Evolutionary conservation across 208 protist species (phyloP), one percentile per base, ranked within the genome.

Genomic region (Trypanosoma conorhini): DNA sequence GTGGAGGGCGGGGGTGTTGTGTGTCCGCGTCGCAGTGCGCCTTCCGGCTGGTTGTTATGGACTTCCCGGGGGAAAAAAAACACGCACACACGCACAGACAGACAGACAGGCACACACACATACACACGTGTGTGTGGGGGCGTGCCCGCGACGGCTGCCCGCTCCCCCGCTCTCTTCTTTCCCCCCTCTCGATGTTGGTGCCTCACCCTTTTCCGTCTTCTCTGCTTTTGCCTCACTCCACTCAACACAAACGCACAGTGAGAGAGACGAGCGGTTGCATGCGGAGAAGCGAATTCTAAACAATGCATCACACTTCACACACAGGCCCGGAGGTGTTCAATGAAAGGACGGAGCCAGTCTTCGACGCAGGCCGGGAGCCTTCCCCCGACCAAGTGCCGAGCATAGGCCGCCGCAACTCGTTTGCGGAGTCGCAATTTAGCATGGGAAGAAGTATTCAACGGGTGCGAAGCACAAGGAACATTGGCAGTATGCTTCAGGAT

Each of bases 211-310:
- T 9, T 38, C 19, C 19, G 22, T 24, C 9, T 19, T 24, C 7
- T 19, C 9, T 54, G 50, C 50, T 24, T 24, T 26, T 54, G 12
- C 50, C 3, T 54, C 50, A 54, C 50, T 24, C n/a, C 12, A 7
- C 7, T 38, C 33, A 38, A 24, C 33, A 24, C 28, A 51, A 7
- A 62, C 58, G 68, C 57, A 73, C 38, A 73, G 33, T 38, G 33
- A 38, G 33, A 38, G 33, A 1, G 1, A 31, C 17, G 56, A 60
- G 56, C 1, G 12, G 15, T 28, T 13, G 26, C 10, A 31, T 33
- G 30, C 28, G 30, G 19, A 40, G 24, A 7, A 38, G 33, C 33
- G 33, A 38, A 38, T 38, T 7, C 2, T 38, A 38, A 38, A 38
- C 33, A 7, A 7, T 38, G 33, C 2, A 38, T 38, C 33, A 38